Base-by-base conservation (phyloP, 495 filamentous ascomycete species). In the Xylaria curta region DNA sequence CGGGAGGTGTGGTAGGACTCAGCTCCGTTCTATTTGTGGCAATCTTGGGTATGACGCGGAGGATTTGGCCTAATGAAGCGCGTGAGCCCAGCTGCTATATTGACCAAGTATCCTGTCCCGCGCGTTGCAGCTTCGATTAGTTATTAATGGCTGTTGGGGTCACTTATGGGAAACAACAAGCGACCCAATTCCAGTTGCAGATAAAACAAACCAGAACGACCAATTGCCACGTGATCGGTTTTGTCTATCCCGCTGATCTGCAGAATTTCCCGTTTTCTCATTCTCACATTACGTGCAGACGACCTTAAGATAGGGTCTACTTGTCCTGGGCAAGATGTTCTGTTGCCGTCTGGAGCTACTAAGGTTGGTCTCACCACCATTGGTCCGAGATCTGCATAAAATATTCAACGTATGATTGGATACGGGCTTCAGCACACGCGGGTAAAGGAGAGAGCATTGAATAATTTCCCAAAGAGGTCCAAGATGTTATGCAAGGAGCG, bases 391-490 rank as follows among this genome's bases (percentile, higher is more conserved):
- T 83, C 76, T 77, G 76, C 81, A 79, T 83, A 78, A 81, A 76
- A 56, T 26, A 80, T 76, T 75, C 77, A 78, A 79, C 69, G 68
- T 84, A 83, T 84, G 61, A 76, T 75, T 77, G 75, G 74, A 70
- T 72, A 73, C 72, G 76, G 71, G 77, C 71, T 76, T 63, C 75
- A 74, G 71, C 33, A 51, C 42, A 69, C 61, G 69, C 74, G 81
- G 80, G 66, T 82, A 82, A 82, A 78, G 79, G 68, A 71, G 72
- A 73, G 70, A 77, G 73, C 76, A 76, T 79, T 78, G 69, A 76
- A 81, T 76, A 83, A 84, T 83, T 85, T 84, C 82, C 83, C 82
- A 83, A 83, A 80, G 53, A 62, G 73, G 81, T 72, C 69, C 72
- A 56, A 71, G 66, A 80, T 78, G 80, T 84, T 72, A 85, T 85